Evolutionary conservation across 1,139 yeast species (phyloP).

Genomic region (Debaryomyces nepalensis): DNA sequence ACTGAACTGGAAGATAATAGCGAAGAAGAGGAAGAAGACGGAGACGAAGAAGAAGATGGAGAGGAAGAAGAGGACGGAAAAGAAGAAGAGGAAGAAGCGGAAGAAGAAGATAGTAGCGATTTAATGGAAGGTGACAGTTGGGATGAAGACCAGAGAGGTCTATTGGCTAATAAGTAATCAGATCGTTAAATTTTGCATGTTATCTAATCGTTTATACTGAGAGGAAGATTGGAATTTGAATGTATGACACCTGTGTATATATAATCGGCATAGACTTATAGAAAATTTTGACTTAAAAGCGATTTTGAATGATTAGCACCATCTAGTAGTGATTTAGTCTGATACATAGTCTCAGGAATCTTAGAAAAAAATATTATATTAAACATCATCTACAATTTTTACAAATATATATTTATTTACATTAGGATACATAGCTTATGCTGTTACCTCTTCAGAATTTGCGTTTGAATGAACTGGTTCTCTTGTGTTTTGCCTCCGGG

Average conservation of each 20-base stretch:
- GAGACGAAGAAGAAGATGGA: conserved; percentile 22
- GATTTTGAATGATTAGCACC: too few relatives aligned
- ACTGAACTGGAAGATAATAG: conserved; percentile 19
- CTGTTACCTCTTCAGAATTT: conserved; percentile 14
- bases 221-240: too few relatives aligned
- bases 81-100: conserved; percentile 16
- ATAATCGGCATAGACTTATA: conserved; percentile 2
- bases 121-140: too few relatives aligned
- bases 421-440: not conserved
- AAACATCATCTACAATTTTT: not conserved
- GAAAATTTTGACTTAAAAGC: conserved; percentile 1
- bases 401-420: not conserved
- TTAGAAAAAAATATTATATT: too few relatives aligned
- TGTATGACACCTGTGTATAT: not conserved
- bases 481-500: conserved; percentile 73
- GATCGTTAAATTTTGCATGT: too few relatives aligned
- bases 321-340: too few relatives aligned
- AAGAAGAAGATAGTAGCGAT: conserved; percentile 16
- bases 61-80: conserved; percentile 17
- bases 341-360: too few relatives aligned
- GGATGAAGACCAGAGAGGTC: too few relatives aligned
- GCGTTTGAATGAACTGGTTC: conserved; percentile 33
- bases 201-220: too few relatives aligned
- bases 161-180: too few relatives aligned
- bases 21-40: conserved; percentile 31